Evolutionary conservation across 129 eudicot species (phyloP), one percentile per base, ranked within the genome.

Genomic region (Artemisia argyi): DNA sequence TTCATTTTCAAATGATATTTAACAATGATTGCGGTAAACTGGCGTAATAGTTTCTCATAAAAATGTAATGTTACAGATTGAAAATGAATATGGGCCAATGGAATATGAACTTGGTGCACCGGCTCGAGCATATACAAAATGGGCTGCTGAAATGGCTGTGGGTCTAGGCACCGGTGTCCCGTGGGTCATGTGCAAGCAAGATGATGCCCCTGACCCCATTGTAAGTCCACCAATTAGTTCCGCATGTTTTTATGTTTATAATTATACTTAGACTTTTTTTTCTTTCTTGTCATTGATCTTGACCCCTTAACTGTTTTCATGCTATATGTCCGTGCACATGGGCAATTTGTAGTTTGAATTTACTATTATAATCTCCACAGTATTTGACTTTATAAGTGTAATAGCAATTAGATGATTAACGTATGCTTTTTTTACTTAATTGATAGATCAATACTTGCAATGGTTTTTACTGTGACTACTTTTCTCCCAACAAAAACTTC

Each of bases 151-250:
- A 62, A 86, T 95, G 97, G 99, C 99, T 42, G 89, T 91, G 68
- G 97, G 85, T 78, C 88, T 82, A 54, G 82, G 81, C 56, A 95
- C 99, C 17, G 99, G 97, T 67, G 99, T 95, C 46, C 99, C 99
- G 22, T 95, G 99, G 99, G 84, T 95, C 83, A 95, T 95, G 99
- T 95, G 99, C 89, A 95, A 95, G 81, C 99, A 95, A 81, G 99
- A 95, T 80, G 99, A 95, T 82, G 99, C 99, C 49, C 99, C 99
- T 50, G 99, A 95, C 82, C 99, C 97, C 17, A 35, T 88, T 83
- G 99, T 95, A 83, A 88, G 97, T 79, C 72, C 53, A 71, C 35
- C 68, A 52, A 60, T 26, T 35, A 42, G 39, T 65, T 65, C 22
- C 39, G 51, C 52, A 71, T 61, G 69, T 20, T 65, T 26, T 26